Conservation (phyloP, 805 yeast species). For the Peterozyma toletana region DNA sequence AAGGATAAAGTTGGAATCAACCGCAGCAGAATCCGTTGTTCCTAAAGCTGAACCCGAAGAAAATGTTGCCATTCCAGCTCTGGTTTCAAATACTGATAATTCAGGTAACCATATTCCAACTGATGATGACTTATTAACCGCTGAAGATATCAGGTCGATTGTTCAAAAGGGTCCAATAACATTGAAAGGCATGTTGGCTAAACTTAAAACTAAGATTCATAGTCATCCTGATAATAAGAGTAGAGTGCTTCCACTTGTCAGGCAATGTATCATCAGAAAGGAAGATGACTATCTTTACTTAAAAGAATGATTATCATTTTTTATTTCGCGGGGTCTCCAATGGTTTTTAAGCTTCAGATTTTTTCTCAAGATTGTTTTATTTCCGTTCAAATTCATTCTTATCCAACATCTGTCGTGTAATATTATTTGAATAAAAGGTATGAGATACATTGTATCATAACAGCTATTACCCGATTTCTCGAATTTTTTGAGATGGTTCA, state of each 20-base stretch:
- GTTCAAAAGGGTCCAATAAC: constrained; percentile 46
- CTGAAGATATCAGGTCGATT: constrained; percentile 61
- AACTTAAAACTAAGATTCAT: constrained; percentile 54
- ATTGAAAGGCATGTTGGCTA: constrained; percentile 50
- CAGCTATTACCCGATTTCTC: too few relatives aligned
- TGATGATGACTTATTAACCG: constrained; percentile 43
- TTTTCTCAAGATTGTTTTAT: not conserved
- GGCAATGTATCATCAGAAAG: constrained; percentile 21
- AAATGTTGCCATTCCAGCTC: constrained; percentile 8
- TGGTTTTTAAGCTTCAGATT: not conserved
- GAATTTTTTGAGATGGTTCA: too few relatives aligned
- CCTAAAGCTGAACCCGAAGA: constrained; percentile 3
- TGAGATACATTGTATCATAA: too few relatives aligned
- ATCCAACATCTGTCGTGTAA: too few relatives aligned
- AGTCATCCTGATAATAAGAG: constrained; percentile 58
- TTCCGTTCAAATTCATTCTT: not conserved
- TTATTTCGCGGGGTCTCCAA: not conserved
- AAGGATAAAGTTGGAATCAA: constrained; percentile 19
- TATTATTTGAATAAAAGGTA: too few relatives aligned
- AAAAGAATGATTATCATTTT: constrained; percentile 1
- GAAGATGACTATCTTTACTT: constrained; percentile 7
- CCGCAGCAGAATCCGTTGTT: not conserved
- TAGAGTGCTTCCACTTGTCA: constrained; percentile 50
- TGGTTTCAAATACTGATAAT: constrained; percentile 4
- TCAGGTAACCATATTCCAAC: constrained; percentile 2